Evolutionary conservation across 768 basidiomycete species (phyloP).

Genomic region (Serendipita sp.): DNA sequence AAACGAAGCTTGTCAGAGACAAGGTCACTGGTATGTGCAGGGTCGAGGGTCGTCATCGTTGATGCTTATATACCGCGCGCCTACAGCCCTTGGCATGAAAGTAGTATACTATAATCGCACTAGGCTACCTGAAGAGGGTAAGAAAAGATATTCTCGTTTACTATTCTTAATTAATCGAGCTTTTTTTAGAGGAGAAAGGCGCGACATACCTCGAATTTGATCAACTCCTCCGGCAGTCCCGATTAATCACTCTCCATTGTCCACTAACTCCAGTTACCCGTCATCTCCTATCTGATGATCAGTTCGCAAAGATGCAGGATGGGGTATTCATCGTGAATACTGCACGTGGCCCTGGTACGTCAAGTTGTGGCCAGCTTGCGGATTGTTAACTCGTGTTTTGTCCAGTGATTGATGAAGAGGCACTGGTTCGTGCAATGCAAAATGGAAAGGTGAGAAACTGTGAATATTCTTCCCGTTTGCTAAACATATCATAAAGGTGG

Average conservation of each 20-base stretch:
- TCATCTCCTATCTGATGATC: constrained; percentile 52
- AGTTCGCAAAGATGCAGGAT: constrained; percentile 47
- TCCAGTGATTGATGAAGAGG: constrained; percentile 7
- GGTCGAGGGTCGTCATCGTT: neutral
- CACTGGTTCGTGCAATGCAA: neutral
- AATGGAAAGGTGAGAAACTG: neutral
- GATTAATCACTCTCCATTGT: constrained; percentile 16
- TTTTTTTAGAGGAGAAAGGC: constrained; percentile 13
- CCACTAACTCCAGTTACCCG: constrained; percentile 17
- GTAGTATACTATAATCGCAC: constrained; percentile 20
- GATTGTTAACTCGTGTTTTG: neutral
- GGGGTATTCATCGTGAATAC: constrained; percentile 2
- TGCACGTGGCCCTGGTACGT: constrained; percentile 5
- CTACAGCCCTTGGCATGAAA: constrained; percentile 18
- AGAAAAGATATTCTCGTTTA: neutral
- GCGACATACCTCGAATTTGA: constrained; percentile 16
- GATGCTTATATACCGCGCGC: constrained; percentile 12
- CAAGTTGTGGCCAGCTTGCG: neutral
- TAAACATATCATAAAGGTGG: neutral
- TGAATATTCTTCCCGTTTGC: too few species aligned
- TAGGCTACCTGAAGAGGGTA: constrained; percentile 12
- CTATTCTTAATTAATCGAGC: neutral
- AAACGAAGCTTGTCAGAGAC: neutral
- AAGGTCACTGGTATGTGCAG: neutral
- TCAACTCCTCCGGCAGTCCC: constrained; percentile 15